Evolutionary conservation across 352 stramenopile species (phyloP), one percentile per base, ranked within the genome.

Genomic region (Aphanomyces euteiches): DNA sequence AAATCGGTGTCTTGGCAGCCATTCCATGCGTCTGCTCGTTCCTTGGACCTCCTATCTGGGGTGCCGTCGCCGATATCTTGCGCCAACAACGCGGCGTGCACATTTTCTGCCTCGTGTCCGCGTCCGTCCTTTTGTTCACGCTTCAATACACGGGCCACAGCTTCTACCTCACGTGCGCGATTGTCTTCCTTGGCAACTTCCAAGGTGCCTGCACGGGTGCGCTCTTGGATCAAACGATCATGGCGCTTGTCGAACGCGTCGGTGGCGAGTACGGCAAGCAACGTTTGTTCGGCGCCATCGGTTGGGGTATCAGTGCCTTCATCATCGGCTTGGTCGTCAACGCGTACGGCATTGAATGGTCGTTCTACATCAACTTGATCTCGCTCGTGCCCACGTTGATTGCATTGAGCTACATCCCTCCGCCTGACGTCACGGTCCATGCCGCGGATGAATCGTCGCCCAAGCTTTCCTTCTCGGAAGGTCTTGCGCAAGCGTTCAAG

Each of bases 261-360:
- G 83, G 83, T 15, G 84, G 81, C 8, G 83, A 90, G 66, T 92
- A 92, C 59, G 84, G 84, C 69, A 92, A 92, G 69, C 84, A 92
- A 58, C 78, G 84, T 7, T 75, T 92, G 3, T 92, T 87, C 56
- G 82, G 82, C 17, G 84, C 84, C 1, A 72, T 90, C 34, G 84
- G 84, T 28, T 92, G 85, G 67, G 84, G 84, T 34, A 77, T 82
- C 19, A 81, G 82, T 28, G 84, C 80, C 48, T 90, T 89, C 77
- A 71, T 86, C 45, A 75, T 83, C 5, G 84, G 84, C 45, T 65
- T 92, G 36, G 77, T 90, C 69, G 79, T 82, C 7, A 78, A 75
- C 0, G 75, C 77, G 21, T 82, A 82, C 19, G 84, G 84, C 54
- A 89, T 92, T 63, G 77, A 77, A 21, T 90, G 81, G 83, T 87